These are phyloP conservation scores for Microbotryomycetes sp. DNA, from an alignment of 1,284 basidiomycete species.

Conservation along the genomic window DNA sequence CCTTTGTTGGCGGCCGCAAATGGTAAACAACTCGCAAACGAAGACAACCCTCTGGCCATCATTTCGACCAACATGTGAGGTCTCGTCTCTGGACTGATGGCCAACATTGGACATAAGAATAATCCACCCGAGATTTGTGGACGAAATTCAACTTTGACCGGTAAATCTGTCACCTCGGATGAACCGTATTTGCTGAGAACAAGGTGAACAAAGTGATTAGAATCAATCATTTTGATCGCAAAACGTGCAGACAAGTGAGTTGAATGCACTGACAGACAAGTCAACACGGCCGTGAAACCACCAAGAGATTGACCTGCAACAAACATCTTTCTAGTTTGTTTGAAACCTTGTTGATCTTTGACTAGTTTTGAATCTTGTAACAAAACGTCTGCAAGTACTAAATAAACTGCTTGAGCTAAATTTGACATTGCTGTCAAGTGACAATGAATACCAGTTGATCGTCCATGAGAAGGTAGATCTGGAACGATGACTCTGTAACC, in stretches of 20 bases:
- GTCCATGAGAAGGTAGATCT: constrained; percentile 35
- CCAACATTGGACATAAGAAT: constrained; percentile 37
- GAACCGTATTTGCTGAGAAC: constrained; percentile 15
- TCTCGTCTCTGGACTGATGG: constrained; percentile 28
- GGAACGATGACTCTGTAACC: constrained; percentile 33
- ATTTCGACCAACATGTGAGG: constrained; percentile 30
- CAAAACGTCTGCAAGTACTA: constrained; percentile 29
- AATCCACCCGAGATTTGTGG: constrained; percentile 32
- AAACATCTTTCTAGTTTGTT: constrained; percentile 27
- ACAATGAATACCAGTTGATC: constrained; percentile 35
- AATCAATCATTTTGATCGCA: not conserved
- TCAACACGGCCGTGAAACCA: constrained; percentile 23
- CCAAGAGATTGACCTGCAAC: constrained; percentile 29
- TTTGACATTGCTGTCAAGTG: constrained; percentile 20
- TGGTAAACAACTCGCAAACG: constrained; percentile 31
- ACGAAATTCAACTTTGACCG: constrained; percentile 4
- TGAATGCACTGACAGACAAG: constrained; percentile 21
- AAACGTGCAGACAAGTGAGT: not conserved
- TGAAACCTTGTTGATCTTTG: not conserved
- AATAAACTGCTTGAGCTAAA: constrained; percentile 29
- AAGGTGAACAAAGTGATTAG: not conserved
- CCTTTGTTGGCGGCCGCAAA: constrained; percentile 35
- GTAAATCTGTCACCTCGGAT: constrained; percentile 13
- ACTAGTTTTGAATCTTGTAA: constrained; percentile 11
- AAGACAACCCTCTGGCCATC: constrained; percentile 24